Evolutionary conservation across 345 rosid genomes (phyloP).

Genomic region (Stellera chamaejasme): DNA sequence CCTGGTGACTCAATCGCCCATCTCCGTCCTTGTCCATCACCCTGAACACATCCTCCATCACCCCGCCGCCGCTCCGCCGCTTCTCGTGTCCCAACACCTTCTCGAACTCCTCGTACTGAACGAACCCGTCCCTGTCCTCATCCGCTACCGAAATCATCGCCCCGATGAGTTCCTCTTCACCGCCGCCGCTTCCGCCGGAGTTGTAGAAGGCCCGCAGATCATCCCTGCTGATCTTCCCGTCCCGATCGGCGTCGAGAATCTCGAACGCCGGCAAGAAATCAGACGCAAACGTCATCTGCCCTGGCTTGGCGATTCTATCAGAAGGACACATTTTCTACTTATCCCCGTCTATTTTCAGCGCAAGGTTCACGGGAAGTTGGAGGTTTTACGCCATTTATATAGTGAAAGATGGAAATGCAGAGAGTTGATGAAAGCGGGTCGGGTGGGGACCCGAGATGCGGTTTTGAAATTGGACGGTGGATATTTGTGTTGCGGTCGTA

Average conservation of each 20-base stretch:
- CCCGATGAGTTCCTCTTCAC: constrained; percentile 41
- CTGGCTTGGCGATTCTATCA: constrained; percentile 17
- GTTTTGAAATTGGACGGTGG: background rate
- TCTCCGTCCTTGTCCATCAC: constrained; percentile 87
- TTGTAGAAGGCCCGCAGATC: constrained; percentile 59
- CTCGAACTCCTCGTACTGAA: constrained; percentile 80
- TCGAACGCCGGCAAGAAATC: constrained; percentile 64
- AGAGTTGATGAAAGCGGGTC: background rate
- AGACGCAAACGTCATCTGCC: constrained; percentile 9
- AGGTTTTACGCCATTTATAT: background rate
- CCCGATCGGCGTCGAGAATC: constrained; percentile 74
- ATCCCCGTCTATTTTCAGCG: background rate
- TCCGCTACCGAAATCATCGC: constrained; percentile 80
- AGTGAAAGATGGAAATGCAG: background rate
- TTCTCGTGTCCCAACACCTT: constrained; percentile 28
- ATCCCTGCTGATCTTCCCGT: constrained; percentile 80
- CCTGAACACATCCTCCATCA: constrained; percentile 52
- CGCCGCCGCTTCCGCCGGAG: constrained; percentile 12
- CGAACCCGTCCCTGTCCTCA: constrained; percentile 67
- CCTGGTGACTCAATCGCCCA: constrained; percentile 56
- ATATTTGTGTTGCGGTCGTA: constrained; percentile 5
- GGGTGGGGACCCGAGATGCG: background rate
- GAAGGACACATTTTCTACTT: constrained; percentile 34
- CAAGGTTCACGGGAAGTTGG: background rate
- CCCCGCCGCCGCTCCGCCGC: constrained; percentile 11